Evolutionary conservation across 2,329 filamentous ascomycete species (phyloP), one percentile per base, ranked within the genome.

Genomic region (Cytospora paraplurivora): DNA sequence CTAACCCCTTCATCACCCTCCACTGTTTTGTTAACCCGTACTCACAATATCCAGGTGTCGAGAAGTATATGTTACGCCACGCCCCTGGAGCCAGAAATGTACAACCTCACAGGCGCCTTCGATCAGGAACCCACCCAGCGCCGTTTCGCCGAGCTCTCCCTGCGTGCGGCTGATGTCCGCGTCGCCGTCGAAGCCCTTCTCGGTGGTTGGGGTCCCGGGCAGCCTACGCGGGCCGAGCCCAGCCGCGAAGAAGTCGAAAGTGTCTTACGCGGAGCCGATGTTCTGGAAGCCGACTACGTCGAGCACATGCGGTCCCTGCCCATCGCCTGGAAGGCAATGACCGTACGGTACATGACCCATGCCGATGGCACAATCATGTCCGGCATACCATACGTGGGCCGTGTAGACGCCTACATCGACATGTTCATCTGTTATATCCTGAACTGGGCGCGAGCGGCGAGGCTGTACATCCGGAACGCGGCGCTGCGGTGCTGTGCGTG

Each of bases 401-500:
- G 65, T 7, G 59, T 66, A 10, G 65, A 66, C 55, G 62, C 65
- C 27, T 66, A 66, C 47, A 62, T 59, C 51, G 65, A 66, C 59
- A 62, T 65, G 62, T 65, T 66, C 38, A 55, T 65, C 35, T 66
- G 65, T 38, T 66, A 59, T 32, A 35, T 66, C 54, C 65, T 64
- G 50, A 66, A 66, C 62, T 64, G 62, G 65, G 50, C 65, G 34
- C 65, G 65, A 17, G 55, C 65, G 3, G 65, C 65, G 12, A 19
- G 65, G 8, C 50, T 66, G 5, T 66, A 66, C 59, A 58, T 62
- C 7, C 65, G 56, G 34, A 65, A 64, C 51, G 58, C 58, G 53
- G 32, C 65, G 17, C 56, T 60, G 51, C 65, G 65, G n/a, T 66
- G 65, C 62, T 44, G 49, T 7, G 65, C 62, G 15, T 64, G 62